Base-by-base conservation (phyloP, 768 basidiomycete species). In the Pleurotus ostreatus region DNA sequence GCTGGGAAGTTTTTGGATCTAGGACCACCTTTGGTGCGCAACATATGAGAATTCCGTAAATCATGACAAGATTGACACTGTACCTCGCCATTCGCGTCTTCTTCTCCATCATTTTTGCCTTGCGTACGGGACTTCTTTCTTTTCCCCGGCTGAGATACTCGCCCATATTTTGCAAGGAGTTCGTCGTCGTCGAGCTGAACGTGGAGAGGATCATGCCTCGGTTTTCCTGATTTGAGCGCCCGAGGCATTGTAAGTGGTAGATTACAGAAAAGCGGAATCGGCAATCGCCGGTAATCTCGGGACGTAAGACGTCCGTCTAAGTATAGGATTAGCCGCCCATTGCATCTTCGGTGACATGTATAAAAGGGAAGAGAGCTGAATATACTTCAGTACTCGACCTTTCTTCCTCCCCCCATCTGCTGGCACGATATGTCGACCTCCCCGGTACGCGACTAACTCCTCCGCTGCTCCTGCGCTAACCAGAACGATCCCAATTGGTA, bases 121-220 rank as follows among this genome's bases (percentile, higher is more conserved):
- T 66, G 76, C n/a, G n/a, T n/a, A 52, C 76, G 79, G 22, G 81
- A 73, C 65, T 88, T 89, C 75, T 76, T 80, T 47, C 92, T 81
- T 67, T 83, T 89, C 12, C 89, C 89, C 1, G 88, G 90, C 63
- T 85, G 75, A 41, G 89, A 86, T 4, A 88, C 73, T 61, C 78
- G 86, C 22, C 84, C 95, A 72, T 93, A 94, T 68, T 88, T 92
- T 62, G 79, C 84, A 15, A 88, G 67, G 0, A 79, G 63, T 63
- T 92, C 89, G 65, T 96, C 95, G 58, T 86, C 84, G 53, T 83
- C 78, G 55, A 98, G 80, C 71, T 97, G 91, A 23, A 87, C 76
- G 63, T 88, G 85, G 26, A 98, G 80, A 40, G 95, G 94, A 64
- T 94, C 94, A 73, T 93, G 95, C 65, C 92, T 77, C 16, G 78